Base-by-base conservation (phyloP, 805 yeast genomes). In the Maudiozyma serrabonitensis region DNA sequence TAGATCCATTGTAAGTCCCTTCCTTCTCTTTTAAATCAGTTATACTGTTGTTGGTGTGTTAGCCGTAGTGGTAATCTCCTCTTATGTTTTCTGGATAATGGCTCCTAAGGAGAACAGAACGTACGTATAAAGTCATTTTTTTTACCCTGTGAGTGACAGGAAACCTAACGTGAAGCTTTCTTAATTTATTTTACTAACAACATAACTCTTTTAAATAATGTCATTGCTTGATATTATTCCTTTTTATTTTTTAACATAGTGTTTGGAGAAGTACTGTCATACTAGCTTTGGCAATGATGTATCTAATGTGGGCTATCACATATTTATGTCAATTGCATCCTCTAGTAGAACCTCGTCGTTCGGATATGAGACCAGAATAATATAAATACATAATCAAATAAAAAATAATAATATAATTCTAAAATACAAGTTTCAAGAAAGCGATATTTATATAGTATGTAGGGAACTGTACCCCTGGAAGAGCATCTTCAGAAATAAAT, bases 281-380 rank as follows among this genome's bases (percentile, higher is more conserved):
- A 46, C 72, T 86, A 54, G 76, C 87, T 8, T 66, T 86, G 57
- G 76, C 87, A 21, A 82, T 86, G 90, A 82, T 86, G 71, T 86
- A 76, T 66, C 72, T 86, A 62, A 82, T 86, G 90, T 86, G 95
- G 95, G 97, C 96, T 32, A 82, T 89, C 60, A 89, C 97, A 7
- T 89, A 88, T 63, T 73, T 89, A 56, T 71, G 72, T 35, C 97
- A 90, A 66, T 72, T 90, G 51, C 96, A 90, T 68, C 97, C 97
- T 6, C 74, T 90, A 61, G 95, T 87, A 51, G 88, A 80, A 41
- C 97, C 97, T 41, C 85, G 84, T 66, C 80, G 97, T 60, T 80
- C 95, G 1, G 96, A 90, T 62, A 70, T 89, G 65, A 82, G 96
- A 70, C 95, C 95, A 9, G 96, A 89, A 66, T 79, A 37, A 18